Conservation (phyloP, 768 basidiomycete genomes). For the Suillus occidentalis region DNA sequence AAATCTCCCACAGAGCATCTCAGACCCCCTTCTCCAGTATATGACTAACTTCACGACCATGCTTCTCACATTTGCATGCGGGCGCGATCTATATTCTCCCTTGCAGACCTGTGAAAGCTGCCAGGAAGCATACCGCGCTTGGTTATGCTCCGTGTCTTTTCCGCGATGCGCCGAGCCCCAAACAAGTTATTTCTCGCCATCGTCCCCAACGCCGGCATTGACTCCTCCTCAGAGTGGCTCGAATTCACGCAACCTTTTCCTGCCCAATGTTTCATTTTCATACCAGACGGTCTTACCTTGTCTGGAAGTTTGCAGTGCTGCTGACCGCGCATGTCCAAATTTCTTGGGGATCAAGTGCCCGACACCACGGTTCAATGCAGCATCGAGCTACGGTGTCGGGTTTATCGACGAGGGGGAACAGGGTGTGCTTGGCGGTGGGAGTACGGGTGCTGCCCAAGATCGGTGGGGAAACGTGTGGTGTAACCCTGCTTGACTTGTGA, state of each 20-base stretch:
- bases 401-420: conserved; percentile 58
- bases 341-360: conserved; percentile 76
- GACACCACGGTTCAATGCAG: conserved; percentile 56
- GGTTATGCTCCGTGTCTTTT: conserved; percentile 75
- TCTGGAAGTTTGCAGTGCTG: conserved; percentile 71
- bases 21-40: conserved; percentile 51
- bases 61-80: conserved; percentile 74
- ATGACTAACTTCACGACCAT: conserved; percentile 74
- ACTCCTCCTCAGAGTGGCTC: conserved; percentile 40
- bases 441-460: conserved; percentile 59
- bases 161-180: conserved; percentile 68
- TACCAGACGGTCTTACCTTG: conserved; percentile 77
- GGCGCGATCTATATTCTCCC: conserved; percentile 78
- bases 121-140: conserved; percentile 66
- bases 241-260: conserved; percentile 43
- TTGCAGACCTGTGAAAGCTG: conserved; percentile 78
- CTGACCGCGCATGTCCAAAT: conserved; percentile 75
- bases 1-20: conserved; percentile 51
- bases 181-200: conserved; percentile 33
- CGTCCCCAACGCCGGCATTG: conserved; percentile 49
- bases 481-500: conserved; percentile 34
- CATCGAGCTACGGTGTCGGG: conserved; percentile 72
- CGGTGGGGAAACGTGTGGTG: conserved; percentile 80
- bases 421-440: conserved; percentile 48
- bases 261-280: conserved; percentile 43